These are phyloP conservation scores for Naumovozyma castellii DNA, from an alignment of 805 yeast species.

Conservation along the genomic window DNA sequence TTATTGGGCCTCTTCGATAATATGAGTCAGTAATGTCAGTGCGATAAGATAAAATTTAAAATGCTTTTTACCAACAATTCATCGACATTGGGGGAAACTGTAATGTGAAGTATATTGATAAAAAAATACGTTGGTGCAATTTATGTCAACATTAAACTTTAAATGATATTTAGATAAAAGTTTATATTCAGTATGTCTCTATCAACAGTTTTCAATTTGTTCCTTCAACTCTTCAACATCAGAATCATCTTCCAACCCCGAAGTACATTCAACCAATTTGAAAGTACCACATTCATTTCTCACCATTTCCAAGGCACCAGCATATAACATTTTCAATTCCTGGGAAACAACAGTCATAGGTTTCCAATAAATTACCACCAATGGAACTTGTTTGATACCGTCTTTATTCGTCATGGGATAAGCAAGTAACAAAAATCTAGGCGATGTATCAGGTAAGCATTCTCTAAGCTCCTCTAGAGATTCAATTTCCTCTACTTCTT, in stretches of 20 bases:
- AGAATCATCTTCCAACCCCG: constrained; percentile 27
- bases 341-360: constrained; percentile 76
- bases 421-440: constrained; percentile 66
- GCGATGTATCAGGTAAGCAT: constrained; percentile 72
- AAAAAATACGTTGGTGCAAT: no score
- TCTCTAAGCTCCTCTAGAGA: constrained; percentile 55
- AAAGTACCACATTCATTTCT: constrained; percentile 74
- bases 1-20: no score
- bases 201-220: constrained; percentile 32
- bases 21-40: no score
- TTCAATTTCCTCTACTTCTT: constrained; percentile 41
- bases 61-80: no score
- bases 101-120: no score
- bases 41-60: no score
- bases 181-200: no score
- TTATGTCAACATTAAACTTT: no score
- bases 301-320: constrained; percentile 78
- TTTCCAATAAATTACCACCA: constrained; percentile 76
- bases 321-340: constrained; percentile 77
- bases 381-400: constrained; percentile 65
- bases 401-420: constrained; percentile 63
- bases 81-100: no score
- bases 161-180: no score
- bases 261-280: constrained; percentile 28
- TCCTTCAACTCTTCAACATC: constrained; percentile 25